Conservation (phyloP, 495 filamentous ascomycete genomes). For the Aspergillus baeticus region DNA sequence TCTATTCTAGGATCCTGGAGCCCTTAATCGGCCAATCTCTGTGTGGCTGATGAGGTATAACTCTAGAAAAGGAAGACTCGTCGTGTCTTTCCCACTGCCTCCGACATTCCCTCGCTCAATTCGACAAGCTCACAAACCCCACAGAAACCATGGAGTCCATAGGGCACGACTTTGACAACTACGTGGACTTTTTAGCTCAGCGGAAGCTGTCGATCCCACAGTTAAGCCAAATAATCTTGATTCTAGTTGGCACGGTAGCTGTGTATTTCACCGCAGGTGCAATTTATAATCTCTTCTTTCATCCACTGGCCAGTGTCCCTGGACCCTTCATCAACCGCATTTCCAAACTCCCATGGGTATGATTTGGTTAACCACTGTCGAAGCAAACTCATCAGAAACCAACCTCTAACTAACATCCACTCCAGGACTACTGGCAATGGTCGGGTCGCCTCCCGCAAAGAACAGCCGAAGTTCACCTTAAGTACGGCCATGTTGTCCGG, state of each 20-base stretch:
- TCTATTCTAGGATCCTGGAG: not conserved
- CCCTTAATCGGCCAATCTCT: not conserved
- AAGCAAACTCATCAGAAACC: not conserved
- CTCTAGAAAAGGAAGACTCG: not conserved
- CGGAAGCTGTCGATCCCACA: not conserved
- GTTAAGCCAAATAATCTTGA: not conserved
- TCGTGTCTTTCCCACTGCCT: not conserved
- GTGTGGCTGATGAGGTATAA: not conserved
- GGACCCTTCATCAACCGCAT: slow-evolving; percentile 4
- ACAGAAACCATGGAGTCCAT: slow-evolving; percentile 4
- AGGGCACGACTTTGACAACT: not conserved
- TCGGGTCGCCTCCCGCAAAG: not conserved
- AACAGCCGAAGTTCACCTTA: not conserved
- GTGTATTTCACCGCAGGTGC: slow-evolving; percentile 1
- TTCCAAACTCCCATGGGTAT: slow-evolving; percentile 1
- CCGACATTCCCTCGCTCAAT: not conserved
- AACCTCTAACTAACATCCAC: not conserved
- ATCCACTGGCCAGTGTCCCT: slow-evolving; percentile 1
- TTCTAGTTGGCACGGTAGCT: not conserved
- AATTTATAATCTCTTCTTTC: slow-evolving; percentile 4
- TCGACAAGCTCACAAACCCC: not conserved
- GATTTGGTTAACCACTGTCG: not conserved
- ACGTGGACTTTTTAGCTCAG: not conserved
- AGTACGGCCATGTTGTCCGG: not conserved
- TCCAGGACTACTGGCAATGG: slow-evolving; percentile 7